Evolutionary conservation across 1,139 yeast genomes (phyloP), one percentile per base, ranked within the genome.

Genomic region (Yamadazyma atlantica): DNA sequence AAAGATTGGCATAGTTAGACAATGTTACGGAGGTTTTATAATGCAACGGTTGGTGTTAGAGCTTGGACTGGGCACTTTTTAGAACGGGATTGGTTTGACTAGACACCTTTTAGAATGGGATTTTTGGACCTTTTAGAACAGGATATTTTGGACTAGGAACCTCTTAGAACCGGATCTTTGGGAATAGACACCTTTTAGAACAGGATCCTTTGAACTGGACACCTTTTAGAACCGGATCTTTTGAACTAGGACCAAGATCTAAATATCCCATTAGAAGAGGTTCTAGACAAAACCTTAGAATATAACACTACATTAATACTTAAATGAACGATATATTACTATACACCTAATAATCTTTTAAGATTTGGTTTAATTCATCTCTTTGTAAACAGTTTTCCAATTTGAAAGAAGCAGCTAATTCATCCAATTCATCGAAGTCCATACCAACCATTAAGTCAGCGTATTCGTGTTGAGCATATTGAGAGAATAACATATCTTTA

Each of bases 321-420:
- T n/a, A n/a, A n/a, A n/a, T n/a, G n/a, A n/a, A n/a, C n/a, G n/a
- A n/a, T n/a, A n/a, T n/a, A n/a, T n/a, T n/a, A n/a, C n/a, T n/a
- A 28, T 13, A 14, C 9, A 31, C 9, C 38, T 50, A 60, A 41
- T 61, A 61, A 8, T 51, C 48, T 35, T 48, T 52, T 39, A 66
- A 59, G 41, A 66, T 66, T 27, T 51, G 49, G 44, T 69, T 70
- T 48, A 70, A 58, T 44, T 62, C 64, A 26, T 65, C 66, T 46
- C 76, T 62, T 52, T 62, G 60, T 22, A 51, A 46, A 31, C 66
- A 55, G 45, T 70, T 69, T 48, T 70, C 76, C 38, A 70, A 60
- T 49, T 69, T 69, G 59, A 69, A 70, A 29, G 69, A 65, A 29
- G 70, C 73, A 28, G 76, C 76, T 50, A 71, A 57, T 48, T 66